Conservation (phyloP, 495 filamentous ascomycete genomes). For the Collariella sp. region DNA sequence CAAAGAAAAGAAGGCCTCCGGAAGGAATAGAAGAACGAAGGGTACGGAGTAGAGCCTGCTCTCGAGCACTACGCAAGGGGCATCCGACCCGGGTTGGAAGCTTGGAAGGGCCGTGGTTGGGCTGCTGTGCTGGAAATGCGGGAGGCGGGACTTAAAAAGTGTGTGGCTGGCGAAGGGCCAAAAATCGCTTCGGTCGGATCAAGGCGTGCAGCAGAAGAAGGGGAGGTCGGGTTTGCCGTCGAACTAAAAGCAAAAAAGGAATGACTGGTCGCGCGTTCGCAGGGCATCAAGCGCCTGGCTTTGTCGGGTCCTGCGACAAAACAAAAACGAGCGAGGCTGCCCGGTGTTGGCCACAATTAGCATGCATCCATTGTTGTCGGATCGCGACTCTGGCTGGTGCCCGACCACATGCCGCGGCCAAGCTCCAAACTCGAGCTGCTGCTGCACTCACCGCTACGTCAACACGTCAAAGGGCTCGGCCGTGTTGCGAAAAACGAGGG, state of each 20-base stretch:
- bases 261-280: slow-evolving; percentile 8
- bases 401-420: slow-evolving; percentile 15
- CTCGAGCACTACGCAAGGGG: slow-evolving; percentile 3
- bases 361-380: slow-evolving; percentile 1
- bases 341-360: slow-evolving; percentile 5
- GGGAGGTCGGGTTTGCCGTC: not conserved
- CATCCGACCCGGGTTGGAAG: not conserved
- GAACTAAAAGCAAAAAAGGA: slow-evolving; percentile 5
- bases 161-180: slow-evolving; percentile 23
- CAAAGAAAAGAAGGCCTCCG: not conserved
- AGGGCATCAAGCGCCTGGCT: slow-evolving; percentile 9
- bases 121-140: slow-evolving; percentile 15
- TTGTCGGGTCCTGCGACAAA: slow-evolving; percentile 20
- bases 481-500: slow-evolving; percentile 13
- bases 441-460: slow-evolving; percentile 10
- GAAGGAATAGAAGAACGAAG: slow-evolving; percentile 7
- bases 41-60: slow-evolving; percentile 7
- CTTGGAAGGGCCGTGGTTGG: slow-evolving; percentile 6
- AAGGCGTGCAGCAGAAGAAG: slow-evolving; percentile 1
- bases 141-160: slow-evolving; percentile 25
- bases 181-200: slow-evolving; percentile 11
- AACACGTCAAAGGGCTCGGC: not conserved
- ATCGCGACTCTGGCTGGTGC: slow-evolving; percentile 16
- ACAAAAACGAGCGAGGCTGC: slow-evolving; percentile 10
- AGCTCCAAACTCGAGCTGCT: not conserved